phyloP scores from a whole-genome alignment of 441 rosid species.

The Rhodomyrtus psidioides region DNA sequence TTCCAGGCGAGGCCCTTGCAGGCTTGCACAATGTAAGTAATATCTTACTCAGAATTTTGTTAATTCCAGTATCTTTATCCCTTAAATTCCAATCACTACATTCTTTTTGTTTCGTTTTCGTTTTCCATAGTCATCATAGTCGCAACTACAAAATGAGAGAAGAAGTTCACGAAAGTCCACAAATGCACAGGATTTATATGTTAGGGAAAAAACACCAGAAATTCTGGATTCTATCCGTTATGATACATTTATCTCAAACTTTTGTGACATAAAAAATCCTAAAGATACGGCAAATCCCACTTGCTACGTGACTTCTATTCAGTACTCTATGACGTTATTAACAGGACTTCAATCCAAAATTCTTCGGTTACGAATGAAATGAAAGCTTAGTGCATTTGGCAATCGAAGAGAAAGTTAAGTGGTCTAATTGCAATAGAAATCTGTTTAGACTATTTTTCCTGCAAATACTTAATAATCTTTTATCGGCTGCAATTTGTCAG shows the following conservation, averaged over 20 bases:
- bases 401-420: not conserved
- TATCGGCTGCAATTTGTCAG: not conserved
- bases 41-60: not conserved
- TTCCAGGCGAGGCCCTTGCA: not conserved
- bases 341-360: not conserved
- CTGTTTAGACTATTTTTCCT: not conserved
- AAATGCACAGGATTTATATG: not conserved
- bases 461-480: not conserved
- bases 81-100: not conserved
- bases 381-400: not conserved
- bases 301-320: not conserved
- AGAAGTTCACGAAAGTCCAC: not conserved
- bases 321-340: not conserved
- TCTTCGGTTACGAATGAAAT: not conserved
- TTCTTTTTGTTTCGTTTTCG: not conserved
- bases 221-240: no score
- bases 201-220: no score
- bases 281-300: not conserved
- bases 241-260: no score
- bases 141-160: not conserved
- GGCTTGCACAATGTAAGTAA: not conserved
- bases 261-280: no score
- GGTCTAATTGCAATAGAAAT: not conserved
- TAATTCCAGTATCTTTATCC: not conserved
- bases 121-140: not conserved